A percentile compares a stretch with the other conserved stretches of the same genome.
These are phyloP conservation scores for Trametes polyzona DNA, from an alignment of 1,284 basidiomycete genomes.

Conservation along the genomic window DNA sequence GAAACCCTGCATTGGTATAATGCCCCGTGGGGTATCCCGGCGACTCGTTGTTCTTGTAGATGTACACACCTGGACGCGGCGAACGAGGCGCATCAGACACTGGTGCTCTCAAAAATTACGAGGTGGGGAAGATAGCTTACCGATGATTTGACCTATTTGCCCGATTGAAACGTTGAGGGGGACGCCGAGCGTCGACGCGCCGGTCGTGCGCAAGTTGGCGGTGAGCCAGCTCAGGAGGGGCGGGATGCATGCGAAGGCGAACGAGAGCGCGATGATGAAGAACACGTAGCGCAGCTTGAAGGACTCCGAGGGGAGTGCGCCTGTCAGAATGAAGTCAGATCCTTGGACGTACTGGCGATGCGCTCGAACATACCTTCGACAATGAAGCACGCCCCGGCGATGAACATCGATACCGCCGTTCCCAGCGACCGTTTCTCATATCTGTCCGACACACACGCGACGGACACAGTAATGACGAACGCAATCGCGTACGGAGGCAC, in stretches of 20 bases:
- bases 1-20: constrained; percentile 39
- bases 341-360: neutral
- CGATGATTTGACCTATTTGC: constrained; percentile 40
- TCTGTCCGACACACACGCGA: constrained; percentile 25
- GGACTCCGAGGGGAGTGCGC: constrained; percentile 26
- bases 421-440: constrained; percentile 25
- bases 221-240: constrained; percentile 42
- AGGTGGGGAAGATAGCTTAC: neutral
- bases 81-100: neutral
- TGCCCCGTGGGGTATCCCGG: constrained; percentile 40
- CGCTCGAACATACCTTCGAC: constrained; percentile 25
- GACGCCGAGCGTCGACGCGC: constrained; percentile 38
- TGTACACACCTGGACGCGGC: constrained; percentile 35
- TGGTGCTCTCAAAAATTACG: too few species aligned
- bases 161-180: constrained; percentile 41
- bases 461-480: constrained; percentile 37
- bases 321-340: neutral
- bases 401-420: constrained; percentile 18
- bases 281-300: constrained; percentile 37
- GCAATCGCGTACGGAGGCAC: constrained; percentile 56
- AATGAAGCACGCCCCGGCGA: constrained; percentile 25
- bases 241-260: constrained; percentile 39
- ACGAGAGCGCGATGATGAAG: constrained; percentile 38
- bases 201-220: constrained; percentile 36
- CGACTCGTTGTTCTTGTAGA: constrained; percentile 40